Conservation (phyloP, 306 rosid genomes). For the Fagus sylvatica region DNA sequence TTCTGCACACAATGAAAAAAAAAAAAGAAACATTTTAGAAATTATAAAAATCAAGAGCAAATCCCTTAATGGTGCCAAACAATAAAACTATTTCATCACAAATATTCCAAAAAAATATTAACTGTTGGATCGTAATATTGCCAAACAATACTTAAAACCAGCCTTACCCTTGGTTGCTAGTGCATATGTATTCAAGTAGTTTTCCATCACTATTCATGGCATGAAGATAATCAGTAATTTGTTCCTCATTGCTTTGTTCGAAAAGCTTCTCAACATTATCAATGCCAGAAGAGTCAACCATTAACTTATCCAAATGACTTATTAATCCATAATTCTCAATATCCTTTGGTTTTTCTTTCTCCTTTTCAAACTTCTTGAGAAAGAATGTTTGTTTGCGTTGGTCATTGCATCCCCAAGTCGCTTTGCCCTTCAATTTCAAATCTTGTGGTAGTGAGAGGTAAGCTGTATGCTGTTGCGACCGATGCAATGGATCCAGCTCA, state of each 20-base stretch:
- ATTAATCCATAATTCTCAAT: too few species aligned
- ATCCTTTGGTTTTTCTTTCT: too few species aligned
- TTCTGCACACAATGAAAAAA: constrained; percentile 22
- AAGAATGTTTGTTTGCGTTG: too few species aligned
- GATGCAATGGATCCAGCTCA: too few species aligned
- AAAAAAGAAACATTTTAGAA: background rate
- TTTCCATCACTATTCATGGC: background rate
- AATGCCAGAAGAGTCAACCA: constrained; percentile 21
- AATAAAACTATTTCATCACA: background rate
- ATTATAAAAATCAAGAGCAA: background rate
- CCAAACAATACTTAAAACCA: background rate
- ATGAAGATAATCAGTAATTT: background rate
- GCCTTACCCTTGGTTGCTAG: constrained; percentile 28
- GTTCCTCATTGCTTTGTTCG: background rate
- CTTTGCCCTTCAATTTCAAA: too few species aligned
- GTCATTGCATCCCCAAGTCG: too few species aligned
- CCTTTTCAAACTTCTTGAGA: too few species aligned
- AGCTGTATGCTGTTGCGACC: too few species aligned
- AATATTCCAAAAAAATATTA: background rate
- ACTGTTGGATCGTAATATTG: background rate
- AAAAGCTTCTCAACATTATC: constrained; percentile 25
- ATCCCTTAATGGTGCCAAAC: background rate
- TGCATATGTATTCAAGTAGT: constrained; percentile 25
- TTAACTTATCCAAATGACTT: constrained; percentile 17
- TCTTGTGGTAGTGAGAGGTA: too few species aligned